phyloP scores from a whole-genome alignment of 306 rosid genomes.

The Glycine latifolia region DNA sequence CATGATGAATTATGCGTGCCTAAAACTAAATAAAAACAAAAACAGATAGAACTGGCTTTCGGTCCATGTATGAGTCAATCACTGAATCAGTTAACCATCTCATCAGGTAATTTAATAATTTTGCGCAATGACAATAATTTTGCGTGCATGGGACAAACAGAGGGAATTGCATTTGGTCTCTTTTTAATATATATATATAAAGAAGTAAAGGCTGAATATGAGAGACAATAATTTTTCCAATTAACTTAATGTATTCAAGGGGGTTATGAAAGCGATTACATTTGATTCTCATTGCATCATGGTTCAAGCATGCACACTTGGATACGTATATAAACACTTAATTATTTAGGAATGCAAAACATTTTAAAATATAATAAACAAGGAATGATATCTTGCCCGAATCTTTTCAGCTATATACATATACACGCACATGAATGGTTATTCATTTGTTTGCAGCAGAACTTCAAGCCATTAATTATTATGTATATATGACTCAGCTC shows the following conservation, averaged over 20 bases:
- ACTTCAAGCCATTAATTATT: neutral
- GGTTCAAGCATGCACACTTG: neutral
- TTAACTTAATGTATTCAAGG: neutral
- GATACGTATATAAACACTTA: neutral
- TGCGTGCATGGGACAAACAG: neutral
- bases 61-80: conserved; percentile 1
- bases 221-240: neutral
- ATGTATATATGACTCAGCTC: neutral
- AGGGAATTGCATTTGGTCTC: neutral
- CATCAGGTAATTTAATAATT: neutral
- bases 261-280: too few relatives aligned
- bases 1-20: neutral
- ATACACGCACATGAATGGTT: neutral
- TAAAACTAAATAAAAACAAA: neutral
- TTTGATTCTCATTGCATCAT: too few relatives aligned
- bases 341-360: neutral
- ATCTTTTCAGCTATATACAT: neutral
- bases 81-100: neutral
- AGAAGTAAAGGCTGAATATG: neutral
- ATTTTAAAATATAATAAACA: neutral
- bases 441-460: neutral
- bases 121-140: neutral
- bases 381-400: neutral
- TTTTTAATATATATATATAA: too few relatives aligned
- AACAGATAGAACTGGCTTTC: neutral